phyloP scores from a whole-genome alignment of 768 basidiomycete species.

The Russula abietina region DNA sequence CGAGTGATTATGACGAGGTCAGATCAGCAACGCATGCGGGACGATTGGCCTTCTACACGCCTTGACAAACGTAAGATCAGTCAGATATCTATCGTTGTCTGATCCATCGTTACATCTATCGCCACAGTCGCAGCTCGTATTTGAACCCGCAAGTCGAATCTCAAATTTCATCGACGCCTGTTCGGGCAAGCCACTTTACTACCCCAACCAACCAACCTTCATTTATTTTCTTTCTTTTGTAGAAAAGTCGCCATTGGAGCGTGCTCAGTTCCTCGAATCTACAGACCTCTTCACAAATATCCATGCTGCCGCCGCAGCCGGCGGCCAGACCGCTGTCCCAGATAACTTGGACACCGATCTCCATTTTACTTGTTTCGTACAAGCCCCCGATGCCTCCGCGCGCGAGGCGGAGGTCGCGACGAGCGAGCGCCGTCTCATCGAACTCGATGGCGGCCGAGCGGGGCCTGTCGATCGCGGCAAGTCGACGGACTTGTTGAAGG shows the following conservation, averaged over 20 bases:
- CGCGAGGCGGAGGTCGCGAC: constrained; percentile 29
- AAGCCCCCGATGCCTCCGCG: constrained; percentile 45
- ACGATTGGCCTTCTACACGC: constrained; percentile 35
- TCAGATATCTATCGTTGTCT: background rate
- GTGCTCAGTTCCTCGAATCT: constrained; percentile 68
- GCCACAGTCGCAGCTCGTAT: constrained; percentile 41
- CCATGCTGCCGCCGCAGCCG: constrained; percentile 61
- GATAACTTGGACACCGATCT: constrained; percentile 60
- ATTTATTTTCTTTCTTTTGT: background rate
- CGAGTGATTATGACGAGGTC: background rate
- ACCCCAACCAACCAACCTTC: background rate
- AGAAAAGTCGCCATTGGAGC: constrained; percentile 68
- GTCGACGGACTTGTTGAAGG: constrained; percentile 53
- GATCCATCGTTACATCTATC: constrained; percentile 33
- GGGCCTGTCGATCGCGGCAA: constrained; percentile 79
- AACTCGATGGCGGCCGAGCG: constrained; percentile 73
- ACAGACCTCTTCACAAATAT: constrained; percentile 73
- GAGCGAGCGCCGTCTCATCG: constrained; percentile 50
- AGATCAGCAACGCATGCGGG: constrained; percentile 34
- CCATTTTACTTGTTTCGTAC: constrained; percentile 86
- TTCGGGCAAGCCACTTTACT: constrained; percentile 38
- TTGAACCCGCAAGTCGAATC: constrained; percentile 51
- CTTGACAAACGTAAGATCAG: constrained; percentile 74
- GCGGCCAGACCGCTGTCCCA: constrained; percentile 66
- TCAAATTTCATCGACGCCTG: constrained; percentile 61